Percentiles rank a stretch among this genome's conserved stretches.
Conservation (phyloP, 306 rosid species). For the Vachellia pachyceras region DNA sequence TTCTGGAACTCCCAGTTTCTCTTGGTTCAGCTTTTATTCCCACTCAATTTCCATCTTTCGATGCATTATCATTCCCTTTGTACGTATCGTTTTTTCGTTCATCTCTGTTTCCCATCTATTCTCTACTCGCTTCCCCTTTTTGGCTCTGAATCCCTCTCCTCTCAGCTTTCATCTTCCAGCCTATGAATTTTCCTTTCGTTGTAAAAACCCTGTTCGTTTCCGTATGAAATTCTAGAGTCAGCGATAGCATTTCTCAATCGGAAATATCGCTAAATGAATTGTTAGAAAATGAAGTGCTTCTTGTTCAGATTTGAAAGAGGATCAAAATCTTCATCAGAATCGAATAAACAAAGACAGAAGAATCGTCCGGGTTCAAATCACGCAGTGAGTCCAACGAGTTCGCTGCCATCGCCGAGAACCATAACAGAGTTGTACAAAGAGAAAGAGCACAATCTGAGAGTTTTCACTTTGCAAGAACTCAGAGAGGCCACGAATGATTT, state of each 20-base stretch:
- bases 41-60: not conserved
- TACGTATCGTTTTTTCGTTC: not conserved
- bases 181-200: not conserved
- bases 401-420: slow-evolving; percentile 67
- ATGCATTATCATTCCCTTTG: not conserved
- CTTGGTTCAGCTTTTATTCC: not conserved
- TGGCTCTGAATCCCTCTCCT: not conserved
- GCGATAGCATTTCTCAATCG: not conserved
- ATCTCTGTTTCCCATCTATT: too few relatives aligned
- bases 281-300: slow-evolving; percentile 70
- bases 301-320: slow-evolving; percentile 46
- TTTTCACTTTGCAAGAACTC: slow-evolving; percentile 69
- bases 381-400: slow-evolving; percentile 43
- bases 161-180: not conserved
- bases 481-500: slow-evolving; percentile 71
- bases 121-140: not conserved
- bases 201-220: not conserved
- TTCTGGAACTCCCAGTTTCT: not conserved
- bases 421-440: slow-evolving; percentile 82
- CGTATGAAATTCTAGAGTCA: not conserved
- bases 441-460: slow-evolving; percentile 69
- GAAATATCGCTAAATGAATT: not conserved
- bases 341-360: slow-evolving; percentile 40
- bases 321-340: slow-evolving; percentile 58
- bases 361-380: slow-evolving; percentile 38